A percentile compares a stretch with the other conserved stretches of the same genome.
Evolutionary conservation across 2,329 filamentous ascomycete species (phyloP).

Genomic region (Colletotrichum kahawae): DNA sequence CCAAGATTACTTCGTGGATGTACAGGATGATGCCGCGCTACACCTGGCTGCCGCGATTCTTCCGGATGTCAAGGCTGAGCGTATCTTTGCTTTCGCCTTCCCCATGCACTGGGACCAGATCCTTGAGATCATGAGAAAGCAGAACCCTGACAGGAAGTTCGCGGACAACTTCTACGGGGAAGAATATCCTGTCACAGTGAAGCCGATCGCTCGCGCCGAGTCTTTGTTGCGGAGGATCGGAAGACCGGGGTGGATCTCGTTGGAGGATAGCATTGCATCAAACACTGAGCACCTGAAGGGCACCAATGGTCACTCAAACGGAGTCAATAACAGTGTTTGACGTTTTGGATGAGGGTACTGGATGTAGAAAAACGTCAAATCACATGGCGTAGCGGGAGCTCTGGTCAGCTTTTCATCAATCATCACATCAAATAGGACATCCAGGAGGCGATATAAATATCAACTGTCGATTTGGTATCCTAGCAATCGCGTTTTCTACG

Average conservation of each 20-base stretch:
- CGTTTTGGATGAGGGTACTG: too few species aligned
- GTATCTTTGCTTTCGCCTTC: slow-evolving; percentile 58
- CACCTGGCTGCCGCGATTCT: slow-evolving; percentile 58
- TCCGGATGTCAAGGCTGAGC: slow-evolving; percentile 47
- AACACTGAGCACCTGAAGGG: not conserved
- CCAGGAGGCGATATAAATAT: not conserved
- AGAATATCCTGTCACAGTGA: slow-evolving; percentile 2
- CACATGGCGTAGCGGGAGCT: too few species aligned
- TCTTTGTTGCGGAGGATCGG: not conserved
- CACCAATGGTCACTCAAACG: not conserved
- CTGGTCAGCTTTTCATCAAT: too few species aligned
- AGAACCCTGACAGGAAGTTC: slow-evolving; percentile 22
- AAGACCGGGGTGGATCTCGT: not conserved
- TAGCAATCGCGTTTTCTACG: not conserved
- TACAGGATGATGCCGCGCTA: slow-evolving; percentile 53
- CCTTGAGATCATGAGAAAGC: slow-evolving; percentile 28
- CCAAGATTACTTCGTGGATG: slow-evolving; percentile 51
- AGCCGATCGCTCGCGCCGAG: not conserved
- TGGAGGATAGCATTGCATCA: not conserved
- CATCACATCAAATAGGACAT: not conserved
- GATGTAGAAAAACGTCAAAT: too few species aligned
- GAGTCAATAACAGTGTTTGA: too few species aligned
- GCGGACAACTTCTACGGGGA: slow-evolving; percentile 9
- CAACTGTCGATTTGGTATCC: not conserved
- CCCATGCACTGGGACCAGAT: slow-evolving; percentile 53